Evolutionary conservation across 805 yeast species (phyloP).

Genomic region (Lipomyces sp.): DNA sequence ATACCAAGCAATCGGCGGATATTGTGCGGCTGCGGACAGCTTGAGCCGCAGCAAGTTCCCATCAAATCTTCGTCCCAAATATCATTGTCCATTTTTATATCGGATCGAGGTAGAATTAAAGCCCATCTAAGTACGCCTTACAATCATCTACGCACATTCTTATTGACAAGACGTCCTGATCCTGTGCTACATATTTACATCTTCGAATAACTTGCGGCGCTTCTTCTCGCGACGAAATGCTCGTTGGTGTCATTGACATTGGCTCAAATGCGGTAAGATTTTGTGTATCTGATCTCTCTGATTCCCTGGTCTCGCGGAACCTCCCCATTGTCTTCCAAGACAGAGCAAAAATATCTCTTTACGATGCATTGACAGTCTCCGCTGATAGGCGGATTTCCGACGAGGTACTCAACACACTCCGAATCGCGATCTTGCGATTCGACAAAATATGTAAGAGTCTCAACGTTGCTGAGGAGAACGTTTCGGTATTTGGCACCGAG

Average conservation of each 20-base stretch:
- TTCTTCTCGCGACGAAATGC: background rate
- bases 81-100: too few species aligned
- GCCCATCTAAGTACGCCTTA: too few species aligned
- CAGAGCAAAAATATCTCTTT: slow-evolving; percentile 69
- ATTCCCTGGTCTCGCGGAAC: slow-evolving; percentile 71
- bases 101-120: too few species aligned
- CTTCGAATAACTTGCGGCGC: background rate
- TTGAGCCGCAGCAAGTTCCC: too few species aligned
- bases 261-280: slow-evolving; percentile 79
- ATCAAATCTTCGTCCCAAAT: too few species aligned
- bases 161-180: too few species aligned
- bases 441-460: slow-evolving; percentile 72
- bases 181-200: background rate
- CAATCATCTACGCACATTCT: too few species aligned
- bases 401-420: slow-evolving; percentile 62
- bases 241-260: slow-evolving; percentile 68
- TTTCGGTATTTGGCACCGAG: slow-evolving; percentile 73
- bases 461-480: slow-evolving; percentile 63
- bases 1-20: too few species aligned
- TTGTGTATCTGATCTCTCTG: slow-evolving; percentile 65
- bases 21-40: too few species aligned
- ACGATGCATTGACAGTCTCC: slow-evolving; percentile 52
- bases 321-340: slow-evolving; percentile 82
- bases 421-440: slow-evolving; percentile 68
- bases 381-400: slow-evolving; percentile 39